Conservation (phyloP, 1,284 basidiomycete species). For the Anthracocystis panici-leucophaei region DNA sequence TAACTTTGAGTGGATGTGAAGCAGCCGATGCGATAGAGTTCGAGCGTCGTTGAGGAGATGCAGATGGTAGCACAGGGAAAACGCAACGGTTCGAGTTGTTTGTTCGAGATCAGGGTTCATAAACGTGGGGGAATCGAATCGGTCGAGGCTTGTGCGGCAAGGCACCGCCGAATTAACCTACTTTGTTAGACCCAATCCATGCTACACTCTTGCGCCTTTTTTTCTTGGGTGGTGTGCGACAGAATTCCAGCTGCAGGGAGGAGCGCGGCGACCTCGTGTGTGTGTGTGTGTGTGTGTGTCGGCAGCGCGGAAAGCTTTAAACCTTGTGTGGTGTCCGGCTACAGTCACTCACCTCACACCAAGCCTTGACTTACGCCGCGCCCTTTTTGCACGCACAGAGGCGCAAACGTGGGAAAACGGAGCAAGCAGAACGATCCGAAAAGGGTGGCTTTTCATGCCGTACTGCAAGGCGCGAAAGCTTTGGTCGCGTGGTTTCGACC, state of each 20-base stretch:
- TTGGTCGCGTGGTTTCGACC: constrained; percentile 5
- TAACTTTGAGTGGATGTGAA: too few relatives aligned
- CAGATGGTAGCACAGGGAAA: background rate
- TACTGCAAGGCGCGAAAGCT: background rate
- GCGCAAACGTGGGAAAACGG: constrained; percentile 1
- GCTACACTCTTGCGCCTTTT: background rate
- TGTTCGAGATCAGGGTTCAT: background rate
- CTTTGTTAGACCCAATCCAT: background rate
- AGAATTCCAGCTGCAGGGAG: constrained; percentile 27
- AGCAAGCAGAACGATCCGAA: background rate
- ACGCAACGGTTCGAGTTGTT: background rate
- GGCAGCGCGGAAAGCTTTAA: background rate
- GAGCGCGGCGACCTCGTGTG: constrained; percentile 10
- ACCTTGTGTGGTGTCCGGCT: background rate
- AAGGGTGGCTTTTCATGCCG: constrained; percentile 6
- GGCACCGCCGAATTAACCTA: background rate
- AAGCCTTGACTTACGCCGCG: background rate
- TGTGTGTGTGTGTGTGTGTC: too few relatives aligned
- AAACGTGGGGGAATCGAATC: constrained; percentile 1
- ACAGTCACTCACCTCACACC: background rate
- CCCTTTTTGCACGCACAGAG: background rate
- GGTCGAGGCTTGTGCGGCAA: background rate
- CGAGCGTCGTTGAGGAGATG: background rate
- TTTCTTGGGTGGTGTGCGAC: background rate
- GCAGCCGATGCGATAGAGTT: background rate